These are phyloP conservation scores for Lactifluus hygrophoroides DNA, from an alignment of 768 basidiomycete genomes.

Conservation along the genomic window DNA sequence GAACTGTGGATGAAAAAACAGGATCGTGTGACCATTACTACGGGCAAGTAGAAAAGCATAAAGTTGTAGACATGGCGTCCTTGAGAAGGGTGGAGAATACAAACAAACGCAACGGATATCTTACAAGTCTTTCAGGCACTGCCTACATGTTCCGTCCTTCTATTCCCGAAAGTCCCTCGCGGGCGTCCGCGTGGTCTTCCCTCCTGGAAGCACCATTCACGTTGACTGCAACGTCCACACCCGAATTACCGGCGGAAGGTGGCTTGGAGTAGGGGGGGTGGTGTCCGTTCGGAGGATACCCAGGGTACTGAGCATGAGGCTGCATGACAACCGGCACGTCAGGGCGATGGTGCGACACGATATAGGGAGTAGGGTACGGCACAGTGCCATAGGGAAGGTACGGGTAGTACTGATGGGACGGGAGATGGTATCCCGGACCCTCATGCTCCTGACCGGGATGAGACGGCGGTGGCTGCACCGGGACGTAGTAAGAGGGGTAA, in stretches of 20 bases:
- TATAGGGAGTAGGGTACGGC: constrained; percentile 39
- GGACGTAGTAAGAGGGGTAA: constrained; percentile 45
- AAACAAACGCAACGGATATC: constrained; percentile 17
- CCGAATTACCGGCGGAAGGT: constrained; percentile 28
- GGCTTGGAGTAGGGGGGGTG: constrained; percentile 35
- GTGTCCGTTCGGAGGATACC: constrained; percentile 31
- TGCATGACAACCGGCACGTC: constrained; percentile 18
- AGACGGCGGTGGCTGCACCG: constrained; percentile 33
- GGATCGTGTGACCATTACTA: neutral
- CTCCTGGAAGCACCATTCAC: constrained; percentile 19
- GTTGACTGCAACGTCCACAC: constrained; percentile 21
- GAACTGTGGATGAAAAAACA: neutral
- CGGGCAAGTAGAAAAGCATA: neutral
- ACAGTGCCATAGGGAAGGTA: constrained; percentile 41
- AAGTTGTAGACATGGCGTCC: neutral
- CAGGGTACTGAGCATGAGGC: constrained; percentile 18
- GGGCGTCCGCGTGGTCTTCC: constrained; percentile 13
- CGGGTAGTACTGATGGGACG: constrained; percentile 36
- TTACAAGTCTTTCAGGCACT: constrained; percentile 16
- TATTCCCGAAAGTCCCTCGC: constrained; percentile 16
- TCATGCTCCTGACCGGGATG: constrained; percentile 31
- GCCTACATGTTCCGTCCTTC: constrained; percentile 17
- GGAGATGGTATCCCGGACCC: constrained; percentile 26
- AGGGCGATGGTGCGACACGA: constrained; percentile 35
- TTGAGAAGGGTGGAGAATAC: constrained; percentile 1